Evolutionary conservation across 805 yeast species (phyloP).

Genomic region (Kodamaea sagamina): DNA sequence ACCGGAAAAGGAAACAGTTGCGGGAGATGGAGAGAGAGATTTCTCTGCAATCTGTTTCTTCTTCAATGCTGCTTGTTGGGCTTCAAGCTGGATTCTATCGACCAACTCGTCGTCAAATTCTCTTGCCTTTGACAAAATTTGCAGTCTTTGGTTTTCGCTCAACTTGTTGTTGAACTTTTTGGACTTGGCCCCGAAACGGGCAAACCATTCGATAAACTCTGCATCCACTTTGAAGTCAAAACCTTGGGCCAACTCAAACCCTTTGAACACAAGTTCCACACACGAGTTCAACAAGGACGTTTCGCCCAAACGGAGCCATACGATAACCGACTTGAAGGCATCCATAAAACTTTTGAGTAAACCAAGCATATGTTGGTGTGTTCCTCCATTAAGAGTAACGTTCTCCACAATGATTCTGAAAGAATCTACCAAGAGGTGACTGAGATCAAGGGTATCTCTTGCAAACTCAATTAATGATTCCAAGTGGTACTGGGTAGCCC

Average conservation of each 20-base stretch:
- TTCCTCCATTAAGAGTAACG: constrained; percentile 13
- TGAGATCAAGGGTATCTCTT: constrained; percentile 79
- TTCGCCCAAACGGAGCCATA: constrained; percentile 85
- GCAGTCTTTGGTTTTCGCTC: constrained; percentile 62
- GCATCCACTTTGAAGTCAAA: constrained; percentile 53
- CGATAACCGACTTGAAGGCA: constrained; percentile 68
- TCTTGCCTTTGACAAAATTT: constrained; percentile 62
- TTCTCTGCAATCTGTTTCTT: constrained; percentile 10
- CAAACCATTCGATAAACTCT: constrained; percentile 55
- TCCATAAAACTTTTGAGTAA: constrained; percentile 56
- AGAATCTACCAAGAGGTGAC: constrained; percentile 67
- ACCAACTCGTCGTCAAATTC: constrained; percentile 56
- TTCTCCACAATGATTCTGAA: constrained; percentile 46
- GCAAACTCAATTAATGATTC: constrained; percentile 74
- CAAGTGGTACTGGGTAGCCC: constrained; percentile 70
- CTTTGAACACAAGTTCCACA: constrained; percentile 65
- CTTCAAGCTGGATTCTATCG: constrained; percentile 39
- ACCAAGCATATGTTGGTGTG: constrained; percentile 11
- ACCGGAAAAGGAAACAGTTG: neutral
- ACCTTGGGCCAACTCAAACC: constrained; percentile 64
- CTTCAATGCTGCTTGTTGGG: constrained; percentile 14
- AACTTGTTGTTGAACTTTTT: constrained; percentile 70
- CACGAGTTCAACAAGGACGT: constrained; percentile 70
- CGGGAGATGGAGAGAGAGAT: constrained; percentile 8
- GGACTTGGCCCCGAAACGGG: constrained; percentile 65